A percentile compares a stretch with the other conserved stretches of the same genome.
Conservation (phyloP, 75 land plant genomes). For the Picea sitchensis region DNA sequence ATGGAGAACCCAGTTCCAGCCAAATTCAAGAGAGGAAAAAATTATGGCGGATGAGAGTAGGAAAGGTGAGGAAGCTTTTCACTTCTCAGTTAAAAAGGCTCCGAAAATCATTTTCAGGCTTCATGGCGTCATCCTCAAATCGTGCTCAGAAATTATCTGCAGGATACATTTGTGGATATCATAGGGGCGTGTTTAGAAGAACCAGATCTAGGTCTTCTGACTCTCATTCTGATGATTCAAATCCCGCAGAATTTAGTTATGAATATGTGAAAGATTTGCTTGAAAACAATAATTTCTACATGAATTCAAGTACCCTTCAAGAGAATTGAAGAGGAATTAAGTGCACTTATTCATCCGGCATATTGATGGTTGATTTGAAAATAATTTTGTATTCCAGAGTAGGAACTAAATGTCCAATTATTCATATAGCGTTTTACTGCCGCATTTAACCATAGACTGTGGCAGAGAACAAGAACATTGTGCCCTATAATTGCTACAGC, state of each 20-base stretch:
- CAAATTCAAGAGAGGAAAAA: neutral
- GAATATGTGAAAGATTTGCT: conserved; percentile 9
- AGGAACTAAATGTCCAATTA: neutral
- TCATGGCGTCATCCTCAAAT: neutral
- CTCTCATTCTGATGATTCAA: neutral
- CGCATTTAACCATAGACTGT: too few relatives aligned
- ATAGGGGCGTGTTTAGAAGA: neutral
- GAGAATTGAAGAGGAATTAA: neutral
- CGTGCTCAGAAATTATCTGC: neutral
- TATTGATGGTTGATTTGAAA: neutral
- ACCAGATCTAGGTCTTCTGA: neutral
- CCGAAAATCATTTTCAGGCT: neutral
- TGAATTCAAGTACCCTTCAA: neutral
- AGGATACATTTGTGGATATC: neutral
- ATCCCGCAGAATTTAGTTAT: neutral
- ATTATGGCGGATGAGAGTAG: neutral
- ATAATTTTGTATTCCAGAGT: neutral
- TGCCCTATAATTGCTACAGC: neutral
- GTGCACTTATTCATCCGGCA: neutral
- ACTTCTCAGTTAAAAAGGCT: neutral
- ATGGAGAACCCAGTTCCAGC: conserved; percentile 8
- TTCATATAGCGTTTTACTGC: too few relatives aligned
- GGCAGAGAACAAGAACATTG: too few relatives aligned
- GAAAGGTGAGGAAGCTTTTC: neutral
- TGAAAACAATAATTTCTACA: conserved; percentile 9